Percentiles rank a stretch among this genome's conserved stretches.
Evolutionary conservation across 805 yeast genomes (phyloP).

Genomic region (Wickerhamomyces queroliae): DNA sequence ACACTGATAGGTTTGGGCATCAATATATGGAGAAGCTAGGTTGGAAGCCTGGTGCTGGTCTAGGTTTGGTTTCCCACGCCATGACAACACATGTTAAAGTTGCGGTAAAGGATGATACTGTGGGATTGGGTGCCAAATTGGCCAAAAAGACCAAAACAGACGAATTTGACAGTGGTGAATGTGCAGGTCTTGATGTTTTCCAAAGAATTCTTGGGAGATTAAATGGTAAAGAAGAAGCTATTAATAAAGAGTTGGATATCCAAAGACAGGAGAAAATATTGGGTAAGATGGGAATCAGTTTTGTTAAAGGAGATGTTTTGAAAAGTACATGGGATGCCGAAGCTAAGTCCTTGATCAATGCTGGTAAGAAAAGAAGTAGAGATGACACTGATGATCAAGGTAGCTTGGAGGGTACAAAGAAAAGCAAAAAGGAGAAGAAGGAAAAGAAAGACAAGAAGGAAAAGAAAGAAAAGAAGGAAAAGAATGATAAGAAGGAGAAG

Average conservation of each 20-base stretch:
- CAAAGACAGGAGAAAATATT: constrained; percentile 64
- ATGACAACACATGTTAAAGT: constrained; percentile 82
- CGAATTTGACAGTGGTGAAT: constrained; percentile 73
- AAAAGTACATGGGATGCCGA: constrained; percentile 79
- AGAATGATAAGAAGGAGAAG: constrained; percentile 20
- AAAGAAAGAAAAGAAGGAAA: constrained; percentile 20
- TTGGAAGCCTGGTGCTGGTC: constrained; percentile 89
- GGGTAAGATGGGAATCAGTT: constrained; percentile 87
- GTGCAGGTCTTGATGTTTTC: constrained; percentile 88
- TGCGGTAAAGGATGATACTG: constrained; percentile 69
- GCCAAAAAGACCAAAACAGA: constrained; percentile 53
- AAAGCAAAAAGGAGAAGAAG: constrained; percentile 22
- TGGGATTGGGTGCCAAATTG: constrained; percentile 86
- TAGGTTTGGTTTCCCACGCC: constrained; percentile 67
- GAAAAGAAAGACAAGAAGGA: constrained; percentile 25
- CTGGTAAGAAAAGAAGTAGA: constrained; percentile 24
- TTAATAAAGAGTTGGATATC: constrained; percentile 59
- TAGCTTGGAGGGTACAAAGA: constrained; percentile 13
- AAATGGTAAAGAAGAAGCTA: constrained; percentile 76
- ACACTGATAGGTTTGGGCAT: constrained; percentile 80
- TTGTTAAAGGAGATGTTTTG: constrained; percentile 79
- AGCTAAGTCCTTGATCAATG: constrained; percentile 29
- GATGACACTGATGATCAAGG: constrained; percentile 24
- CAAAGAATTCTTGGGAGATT: constrained; percentile 85
- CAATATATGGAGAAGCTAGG: constrained; percentile 77